Evolutionary conservation across 2,329 filamentous ascomycete genomes (phyloP).

Genomic region (Trichoderma atroviride): DNA sequence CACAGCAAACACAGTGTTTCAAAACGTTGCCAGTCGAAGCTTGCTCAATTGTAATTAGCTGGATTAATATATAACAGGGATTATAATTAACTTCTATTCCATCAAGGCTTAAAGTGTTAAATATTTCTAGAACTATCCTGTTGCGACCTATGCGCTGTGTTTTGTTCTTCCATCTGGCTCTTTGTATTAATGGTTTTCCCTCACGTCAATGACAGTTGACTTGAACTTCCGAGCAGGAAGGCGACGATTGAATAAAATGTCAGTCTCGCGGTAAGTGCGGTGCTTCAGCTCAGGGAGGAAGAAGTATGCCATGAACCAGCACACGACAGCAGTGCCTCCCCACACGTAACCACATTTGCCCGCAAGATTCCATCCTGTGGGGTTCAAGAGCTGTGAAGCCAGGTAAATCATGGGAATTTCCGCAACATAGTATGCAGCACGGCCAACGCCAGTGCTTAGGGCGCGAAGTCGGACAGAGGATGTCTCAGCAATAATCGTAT

Average conservation of each 20-base stretch:
- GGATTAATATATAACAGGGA: neutral
- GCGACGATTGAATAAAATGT: neutral
- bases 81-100: neutral
- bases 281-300: neutral
- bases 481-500: neutral
- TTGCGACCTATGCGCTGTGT: neutral
- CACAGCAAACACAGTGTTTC: neutral
- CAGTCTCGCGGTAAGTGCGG: neutral
- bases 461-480: neutral
- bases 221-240: neutral
- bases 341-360: neutral
- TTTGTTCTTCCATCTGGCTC: neutral
- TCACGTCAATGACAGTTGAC: neutral
- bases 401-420: neutral
- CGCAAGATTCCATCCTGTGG: neutral
- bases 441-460: neutral
- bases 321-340: neutral
- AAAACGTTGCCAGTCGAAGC: neutral
- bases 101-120: neutral
- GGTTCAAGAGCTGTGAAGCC: neutral
- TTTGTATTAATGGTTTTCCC: neutral
- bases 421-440: neutral
- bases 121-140: neutral
- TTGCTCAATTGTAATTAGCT: rapidly evolving
- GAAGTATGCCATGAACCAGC: neutral